Evolutionary conservation across 2,329 filamentous ascomycete genomes (phyloP).

Genomic region (Metarhizium anisopliae): DNA sequence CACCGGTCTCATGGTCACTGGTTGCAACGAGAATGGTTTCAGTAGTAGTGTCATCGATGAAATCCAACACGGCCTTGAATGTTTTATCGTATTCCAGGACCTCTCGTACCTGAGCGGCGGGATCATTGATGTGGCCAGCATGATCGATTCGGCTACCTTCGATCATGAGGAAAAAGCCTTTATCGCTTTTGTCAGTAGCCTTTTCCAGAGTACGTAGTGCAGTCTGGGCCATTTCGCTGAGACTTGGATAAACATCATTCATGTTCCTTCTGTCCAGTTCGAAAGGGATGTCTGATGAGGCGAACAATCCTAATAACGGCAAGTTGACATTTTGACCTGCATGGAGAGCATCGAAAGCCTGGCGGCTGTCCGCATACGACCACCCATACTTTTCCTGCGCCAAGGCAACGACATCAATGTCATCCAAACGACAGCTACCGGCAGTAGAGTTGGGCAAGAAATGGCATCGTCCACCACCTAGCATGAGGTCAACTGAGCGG

Average conservation of each 20-base stretch:
- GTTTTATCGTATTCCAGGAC: conserved; percentile 91
- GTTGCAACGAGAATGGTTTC: conserved; percentile 80
- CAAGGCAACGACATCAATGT: conserved; percentile 62
- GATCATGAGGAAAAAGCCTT: conserved; percentile 98
- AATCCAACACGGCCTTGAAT: conserved; percentile 75
- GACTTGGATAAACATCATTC: conserved; percentile 72
- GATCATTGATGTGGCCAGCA: conserved; percentile 79
- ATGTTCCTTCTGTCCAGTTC: conserved; percentile 82
- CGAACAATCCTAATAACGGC: conserved; percentile 80
- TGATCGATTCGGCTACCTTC: conserved; percentile 96
- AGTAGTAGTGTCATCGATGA: conserved; percentile 63
- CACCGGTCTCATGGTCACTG: conserved; percentile 94
- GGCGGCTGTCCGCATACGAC: conserved; percentile 64
- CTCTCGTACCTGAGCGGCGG: conserved; percentile 77
- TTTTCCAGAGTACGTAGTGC: conserved; percentile 71
- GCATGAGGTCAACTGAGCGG: conserved; percentile 79
- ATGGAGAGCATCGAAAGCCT: conserved; percentile 66
- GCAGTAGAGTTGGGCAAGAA: conserved; percentile 76
- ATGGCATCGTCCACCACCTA: conserved; percentile 88
- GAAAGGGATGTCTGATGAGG: conserved; percentile 74
- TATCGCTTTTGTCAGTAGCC: conserved; percentile 73
- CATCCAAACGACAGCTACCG: conserved; percentile 75
- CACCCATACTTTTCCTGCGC: conserved; percentile 71
- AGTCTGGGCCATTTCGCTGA: conserved; percentile 84
- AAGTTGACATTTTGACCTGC: conserved; percentile 60